Evolutionary conservation across 108 stramenopile species (phyloP).

Genomic region (Cyclotella sp.): DNA sequence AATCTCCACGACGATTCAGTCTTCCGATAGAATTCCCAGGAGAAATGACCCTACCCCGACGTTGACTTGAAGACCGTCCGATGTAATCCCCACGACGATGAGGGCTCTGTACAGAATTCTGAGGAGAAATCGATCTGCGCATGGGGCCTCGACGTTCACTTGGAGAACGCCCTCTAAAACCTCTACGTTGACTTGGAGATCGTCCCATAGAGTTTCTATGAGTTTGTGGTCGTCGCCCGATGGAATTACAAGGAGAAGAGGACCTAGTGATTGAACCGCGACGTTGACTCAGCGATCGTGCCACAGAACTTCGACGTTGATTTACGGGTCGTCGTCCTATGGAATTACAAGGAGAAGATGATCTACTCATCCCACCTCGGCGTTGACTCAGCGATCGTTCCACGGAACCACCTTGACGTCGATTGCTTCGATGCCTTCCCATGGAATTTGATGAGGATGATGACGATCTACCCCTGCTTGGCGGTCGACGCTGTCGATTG

Average conservation of each 20-base stretch:
- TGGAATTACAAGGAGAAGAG: not conserved
- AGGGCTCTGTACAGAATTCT: not conserved
- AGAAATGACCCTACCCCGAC: not conserved
- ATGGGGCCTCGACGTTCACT: not conserved
- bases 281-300: too few species aligned
- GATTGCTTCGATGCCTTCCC: not conserved
- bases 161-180: too few species aligned
- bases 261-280: not conserved
- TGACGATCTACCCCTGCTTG: too few species aligned
- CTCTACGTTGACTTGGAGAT: not conserved
- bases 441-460: not conserved
- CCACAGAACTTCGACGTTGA: not conserved
- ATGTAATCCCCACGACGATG: not conserved
- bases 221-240: not conserved
- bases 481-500: too few species aligned
- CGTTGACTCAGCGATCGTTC: not conserved
- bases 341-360: not conserved
- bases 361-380: not conserved
- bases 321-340: not conserved
- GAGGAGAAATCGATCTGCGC: not conserved
- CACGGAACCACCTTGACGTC: not conserved
- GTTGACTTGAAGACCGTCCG: not conserved
- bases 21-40: slow-evolving; percentile 1
- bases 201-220: not conserved
- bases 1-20: too few species aligned